These are phyloP conservation scores for Tricholoma saponaceum DNA, from an alignment of 768 basidiomycete species.

Conservation along the genomic window DNA sequence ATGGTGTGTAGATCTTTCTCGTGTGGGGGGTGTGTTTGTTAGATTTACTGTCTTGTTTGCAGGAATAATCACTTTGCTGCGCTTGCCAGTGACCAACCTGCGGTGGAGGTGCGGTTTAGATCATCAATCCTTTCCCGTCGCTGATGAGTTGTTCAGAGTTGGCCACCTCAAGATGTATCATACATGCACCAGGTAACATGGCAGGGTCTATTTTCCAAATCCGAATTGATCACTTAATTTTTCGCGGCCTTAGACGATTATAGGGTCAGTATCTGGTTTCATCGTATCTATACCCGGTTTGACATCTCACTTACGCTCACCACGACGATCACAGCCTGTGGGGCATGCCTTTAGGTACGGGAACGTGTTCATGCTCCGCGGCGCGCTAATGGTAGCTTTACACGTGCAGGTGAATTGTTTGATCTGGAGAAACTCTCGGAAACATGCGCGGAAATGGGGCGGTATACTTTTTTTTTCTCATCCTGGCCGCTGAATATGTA, in stretches of 20 bases:
- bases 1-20: constrained; percentile 40
- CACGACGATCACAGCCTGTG: constrained; percentile 42
- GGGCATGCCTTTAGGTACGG: constrained; percentile 68
- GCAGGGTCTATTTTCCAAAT: background rate
- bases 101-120: constrained; percentile 47
- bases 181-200: constrained; percentile 55
- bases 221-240: constrained; percentile 2
- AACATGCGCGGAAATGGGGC: constrained; percentile 49
- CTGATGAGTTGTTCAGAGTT: constrained; percentile 32
- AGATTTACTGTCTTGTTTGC: background rate
- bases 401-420: constrained; percentile 57
- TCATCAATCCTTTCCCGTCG: constrained; percentile 5
- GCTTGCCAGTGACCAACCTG: constrained; percentile 63
- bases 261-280: constrained; percentile 40
- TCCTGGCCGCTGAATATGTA: constrained; percentile 75
- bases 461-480: constrained; percentile 74
- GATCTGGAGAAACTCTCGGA: constrained; percentile 62
- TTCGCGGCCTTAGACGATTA: constrained; percentile 40
- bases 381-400: background rate
- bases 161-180: constrained; percentile 44
- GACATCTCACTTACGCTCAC: constrained; percentile 8
- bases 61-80: constrained; percentile 77
- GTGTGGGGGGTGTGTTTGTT: background rate
- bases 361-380: constrained; percentile 12
- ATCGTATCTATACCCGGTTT: background rate